Evolutionary conservation across 805 yeast genomes (phyloP), one percentile per base, ranked within the genome.

Genomic region (Kluyveromyces nonfermentans): DNA sequence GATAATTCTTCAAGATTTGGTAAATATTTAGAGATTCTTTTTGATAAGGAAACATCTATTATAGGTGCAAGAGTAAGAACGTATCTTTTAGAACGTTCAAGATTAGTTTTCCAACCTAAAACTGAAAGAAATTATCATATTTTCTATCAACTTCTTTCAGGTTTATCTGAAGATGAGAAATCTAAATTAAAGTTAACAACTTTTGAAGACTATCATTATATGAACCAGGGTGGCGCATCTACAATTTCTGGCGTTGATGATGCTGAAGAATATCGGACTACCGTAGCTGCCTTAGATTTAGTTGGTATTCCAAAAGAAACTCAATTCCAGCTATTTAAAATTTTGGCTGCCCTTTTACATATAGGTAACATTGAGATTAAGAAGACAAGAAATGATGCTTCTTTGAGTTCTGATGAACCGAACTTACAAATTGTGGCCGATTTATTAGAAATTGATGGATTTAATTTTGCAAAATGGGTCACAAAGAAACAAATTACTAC

Each of bases 61-160:
- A 82, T 88, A 54, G 98, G 97, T 60, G 98, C 98, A 7, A 75
- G 90, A 58, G 85, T 93, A 50, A 77, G 97, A 67, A 90, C 97
- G 0, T 90, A 89, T 63, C 69, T 90, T 53, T 75, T 90, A 55
- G 98, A 90, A 66, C 80, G 98, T 53, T 87, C 96, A 32, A 78
- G 98, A 63, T 73, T 90, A 53, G 97, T 90, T 3, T 89, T 86
- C 64, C 98, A 90, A 67, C 97, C 96, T 2, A 60, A 71, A 6
- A 68, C 74, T n/a, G 98, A 90, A 67, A 79, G 98, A 62, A 90
- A 90, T 63, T 90, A 90, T 65, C 97, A 90, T 61, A 87, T 90
- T 37, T 90, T 90, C 60, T 90, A 90, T 65, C 98, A 90, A 67
- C 61, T 90, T 51, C 67, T 89, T 54, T 77, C 78, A 17, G 98